Conservation (phyloP, 2,329 filamentous ascomycete genomes). For the Exophiala dermatitidis region DNA sequence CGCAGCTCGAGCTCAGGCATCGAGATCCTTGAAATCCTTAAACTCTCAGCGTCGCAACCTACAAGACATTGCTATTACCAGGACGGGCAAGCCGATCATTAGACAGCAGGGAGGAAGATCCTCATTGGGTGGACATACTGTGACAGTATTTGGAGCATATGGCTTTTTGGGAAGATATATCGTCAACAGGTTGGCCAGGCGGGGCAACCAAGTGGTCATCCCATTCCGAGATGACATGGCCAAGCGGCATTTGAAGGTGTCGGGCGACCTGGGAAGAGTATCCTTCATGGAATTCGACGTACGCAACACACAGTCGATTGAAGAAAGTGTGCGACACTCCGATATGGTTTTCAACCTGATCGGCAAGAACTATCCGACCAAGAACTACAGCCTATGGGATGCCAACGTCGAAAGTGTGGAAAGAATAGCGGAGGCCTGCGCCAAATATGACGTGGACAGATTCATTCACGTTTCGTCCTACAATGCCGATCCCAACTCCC, state of each 20-base stretch:
- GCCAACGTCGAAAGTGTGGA: slow-evolving; percentile 89
- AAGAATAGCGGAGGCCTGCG: slow-evolving; percentile 86
- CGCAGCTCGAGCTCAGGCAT: slow-evolving; percentile 33
- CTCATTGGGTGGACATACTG: slow-evolving; percentile 72
- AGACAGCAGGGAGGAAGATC: slow-evolving; percentile 84
- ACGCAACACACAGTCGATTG: slow-evolving; percentile 87
- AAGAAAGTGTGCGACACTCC: slow-evolving; percentile 92
- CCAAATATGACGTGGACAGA: slow-evolving; percentile 95
- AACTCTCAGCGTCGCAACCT: slow-evolving; percentile 43
- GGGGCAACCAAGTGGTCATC: slow-evolving; percentile 89
- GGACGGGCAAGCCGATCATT: slow-evolving; percentile 92
- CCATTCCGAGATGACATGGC: slow-evolving; percentile 96
- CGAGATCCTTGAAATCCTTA: slow-evolving; percentile 1
- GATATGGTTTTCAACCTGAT: slow-evolving; percentile 97
- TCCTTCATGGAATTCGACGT: slow-evolving; percentile 92
- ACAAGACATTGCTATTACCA: slow-evolving; percentile 85
- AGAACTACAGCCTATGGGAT: slow-evolving; percentile 91
- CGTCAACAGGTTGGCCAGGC: slow-evolving; percentile 84
- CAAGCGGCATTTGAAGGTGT: slow-evolving; percentile 91
- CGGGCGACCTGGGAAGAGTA: slow-evolving; percentile 87
- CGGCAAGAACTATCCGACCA: slow-evolving; percentile 91
- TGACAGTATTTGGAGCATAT: slow-evolving; percentile 95
- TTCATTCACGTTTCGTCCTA: slow-evolving; percentile 96
- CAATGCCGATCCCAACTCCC: slow-evolving; percentile 72
- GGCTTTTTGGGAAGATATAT: slow-evolving; percentile 95